Conservation (phyloP, 202 grass and related monocot genomes). For the Setaria italica region DNA sequence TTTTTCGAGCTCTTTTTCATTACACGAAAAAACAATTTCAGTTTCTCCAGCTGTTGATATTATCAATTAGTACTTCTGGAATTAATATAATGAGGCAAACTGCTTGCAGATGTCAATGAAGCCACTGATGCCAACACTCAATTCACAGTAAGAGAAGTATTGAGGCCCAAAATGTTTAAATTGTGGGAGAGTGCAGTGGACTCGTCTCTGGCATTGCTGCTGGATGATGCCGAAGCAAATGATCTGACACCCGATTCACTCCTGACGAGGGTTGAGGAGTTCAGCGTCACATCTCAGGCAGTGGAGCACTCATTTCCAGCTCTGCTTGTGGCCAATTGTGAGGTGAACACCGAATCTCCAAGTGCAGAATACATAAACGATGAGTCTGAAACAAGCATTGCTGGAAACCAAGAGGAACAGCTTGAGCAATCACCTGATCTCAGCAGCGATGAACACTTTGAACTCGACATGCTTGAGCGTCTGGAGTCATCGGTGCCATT, state of each 20-base stretch:
- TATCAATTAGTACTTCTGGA: background rate
- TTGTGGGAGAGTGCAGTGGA: constrained; percentile 72
- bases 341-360: constrained; percentile 29
- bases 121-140: constrained; percentile 5
- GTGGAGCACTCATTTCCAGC: constrained; percentile 75
- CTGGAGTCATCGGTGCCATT: constrained; percentile 54
- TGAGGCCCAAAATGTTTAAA: constrained; percentile 75
- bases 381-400: constrained; percentile 38
- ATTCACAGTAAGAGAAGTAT: constrained; percentile 43
- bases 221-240: constrained; percentile 63
- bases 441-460: constrained; percentile 46
- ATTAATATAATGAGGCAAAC: constrained; percentile 17
- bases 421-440: constrained; percentile 32
- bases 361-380: constrained; percentile 10
- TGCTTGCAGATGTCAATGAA: constrained; percentile 52
- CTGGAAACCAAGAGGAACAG: constrained; percentile 35
- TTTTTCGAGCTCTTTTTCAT: background rate
- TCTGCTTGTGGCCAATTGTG: constrained; percentile 54
- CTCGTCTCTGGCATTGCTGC: constrained; percentile 65
- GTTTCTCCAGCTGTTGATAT: constrained; percentile 7
- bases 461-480: constrained; percentile 51
- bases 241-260: constrained; percentile 74
- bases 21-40: background rate
- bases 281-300: constrained; percentile 68
- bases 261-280: constrained; percentile 68